A percentile compares a stretch with the other conserved stretches of the same genome.
These are phyloP conservation scores for Colletotrichum liriopes DNA, from an alignment of 2,329 filamentous ascomycete species.

Conservation along the genomic window DNA sequence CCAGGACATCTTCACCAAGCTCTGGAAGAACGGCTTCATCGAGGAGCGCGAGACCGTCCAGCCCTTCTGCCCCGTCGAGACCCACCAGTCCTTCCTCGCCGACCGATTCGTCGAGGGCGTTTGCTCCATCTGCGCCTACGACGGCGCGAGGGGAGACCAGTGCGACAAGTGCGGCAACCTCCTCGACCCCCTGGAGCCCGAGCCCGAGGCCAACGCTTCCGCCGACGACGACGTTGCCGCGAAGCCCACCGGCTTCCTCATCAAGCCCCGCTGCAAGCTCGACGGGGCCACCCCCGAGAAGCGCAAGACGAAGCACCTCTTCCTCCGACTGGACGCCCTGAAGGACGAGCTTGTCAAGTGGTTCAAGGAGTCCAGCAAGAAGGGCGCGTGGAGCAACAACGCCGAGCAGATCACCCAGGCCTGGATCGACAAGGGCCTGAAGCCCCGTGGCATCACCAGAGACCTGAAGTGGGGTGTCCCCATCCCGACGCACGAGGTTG, in stretches of 20 bases:
- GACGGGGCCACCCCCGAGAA: constrained; percentile 86
- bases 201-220: constrained; percentile 53
- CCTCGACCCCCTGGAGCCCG: constrained; percentile 77
- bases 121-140: constrained; percentile 81
- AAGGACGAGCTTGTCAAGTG: constrained; percentile 84
- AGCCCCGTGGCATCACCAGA: constrained; percentile 90
- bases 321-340: constrained; percentile 87
- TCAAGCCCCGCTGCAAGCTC: constrained; percentile 92
- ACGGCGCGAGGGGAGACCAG: constrained; percentile 81
- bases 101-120: constrained; percentile 88
- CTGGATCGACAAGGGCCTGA: constrained; percentile 87
- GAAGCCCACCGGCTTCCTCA: constrained; percentile 67
- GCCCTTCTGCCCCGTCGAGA: constrained; percentile 82
- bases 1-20: constrained; percentile 88
- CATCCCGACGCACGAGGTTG: constrained; percentile 64
- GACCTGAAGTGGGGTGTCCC: constrained; percentile 91
- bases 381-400: constrained; percentile 84
- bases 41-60: constrained; percentile 91
- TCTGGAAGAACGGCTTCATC: constrained; percentile 91
- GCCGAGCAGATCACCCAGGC: constrained; percentile 83
- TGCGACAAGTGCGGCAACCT: constrained; percentile 78
- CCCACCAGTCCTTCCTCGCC: constrained; percentile 83
- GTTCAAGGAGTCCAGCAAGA: constrained; percentile 80
- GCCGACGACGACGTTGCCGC: constrained; percentile 51
- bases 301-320: constrained; percentile 90